Evolutionary conservation across 106 monocot species (phyloP), one percentile per base, ranked within the genome.

Genomic region (Dendrobium huoshanense): DNA sequence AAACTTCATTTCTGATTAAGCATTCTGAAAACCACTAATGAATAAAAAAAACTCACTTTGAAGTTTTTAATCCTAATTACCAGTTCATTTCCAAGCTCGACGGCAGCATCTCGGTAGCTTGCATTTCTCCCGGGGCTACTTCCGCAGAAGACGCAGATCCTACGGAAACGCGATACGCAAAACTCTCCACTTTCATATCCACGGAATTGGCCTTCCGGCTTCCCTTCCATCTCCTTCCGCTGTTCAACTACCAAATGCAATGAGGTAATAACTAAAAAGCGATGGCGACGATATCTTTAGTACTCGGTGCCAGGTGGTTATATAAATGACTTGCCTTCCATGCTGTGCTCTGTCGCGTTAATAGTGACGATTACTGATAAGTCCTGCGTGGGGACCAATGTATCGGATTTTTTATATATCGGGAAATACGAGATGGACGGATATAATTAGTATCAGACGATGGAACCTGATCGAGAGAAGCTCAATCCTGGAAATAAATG

Each of bases 101-200:
- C 68, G 22, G 94, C 91, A 5, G 94, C 94, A 55, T 89, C 88
- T 65, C 87, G 88, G 83, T 91, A 94, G 73, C 90, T 85, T 10
- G 86, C 42, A 44, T 91, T 89, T 40, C 82, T 87, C 61, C 94
- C 94, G 6, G 89, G 80, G 56, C 87, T 87, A 77, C 94, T 94
- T 61, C 94, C 94, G 61, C 91, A 94, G 81, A 88, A 91, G 19
- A 94, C 91, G 75, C 94, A 94, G 79, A 94, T 88, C 48, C 90
- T 86, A 33, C 59, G 79, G 68, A 94, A 94, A 81, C 82, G 88
- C 17, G 77, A 49, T 22, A n/a, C 64, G 18, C 19, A 24, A 24
- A 64, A 24, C n/a, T 22, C 18, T 64, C 64, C 20, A 19, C 64
- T 5, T n/a, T 19, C 64, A n/a, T 22, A 19, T n/a, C 64, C 37